phyloP scores from a whole-genome alignment of 495 filamentous ascomycete genomes.

The Daldinia childiae region DNA sequence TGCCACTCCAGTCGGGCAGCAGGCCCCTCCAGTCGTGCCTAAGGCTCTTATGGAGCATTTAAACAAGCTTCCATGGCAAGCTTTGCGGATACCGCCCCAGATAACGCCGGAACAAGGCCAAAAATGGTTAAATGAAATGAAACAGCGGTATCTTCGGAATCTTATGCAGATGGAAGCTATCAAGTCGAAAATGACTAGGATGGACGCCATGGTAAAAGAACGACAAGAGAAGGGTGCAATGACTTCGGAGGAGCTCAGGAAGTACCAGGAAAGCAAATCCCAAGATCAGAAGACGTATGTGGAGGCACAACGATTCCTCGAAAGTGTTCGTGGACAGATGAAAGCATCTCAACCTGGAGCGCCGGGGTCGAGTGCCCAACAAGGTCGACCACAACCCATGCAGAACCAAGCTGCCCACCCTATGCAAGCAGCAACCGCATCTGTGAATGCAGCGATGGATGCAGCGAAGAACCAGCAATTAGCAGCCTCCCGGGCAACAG shows the following conservation, averaged over 20 bases:
- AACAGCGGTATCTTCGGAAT: slow-evolving; percentile 46
- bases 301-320: slow-evolving; percentile 48
- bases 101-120: slow-evolving; percentile 37
- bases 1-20: slow-evolving; percentile 13
- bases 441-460: slow-evolving; percentile 61
- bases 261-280: slow-evolving; percentile 44
- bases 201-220: slow-evolving; percentile 48
- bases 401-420: slow-evolving; percentile 37
- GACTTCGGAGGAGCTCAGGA: slow-evolving; percentile 48
- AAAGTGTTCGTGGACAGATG: slow-evolving; percentile 47
- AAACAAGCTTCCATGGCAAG: slow-evolving; percentile 48
- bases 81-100: slow-evolving; percentile 32
- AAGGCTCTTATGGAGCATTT: slow-evolving; percentile 50
- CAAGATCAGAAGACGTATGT: slow-evolving; percentile 46
- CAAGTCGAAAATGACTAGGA: slow-evolving; percentile 28
- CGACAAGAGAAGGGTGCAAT: slow-evolving; percentile 46
- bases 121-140: slow-evolving; percentile 48
- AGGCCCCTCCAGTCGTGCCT: slow-evolving; percentile 28
- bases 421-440: slow-evolving; percentile 43
- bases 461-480: slow-evolving; percentile 63
- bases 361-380: slow-evolving; percentile 41
- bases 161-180: slow-evolving; percentile 51
- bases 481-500: slow-evolving; percentile 46
- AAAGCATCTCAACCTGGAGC: slow-evolving; percentile 18
- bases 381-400: slow-evolving; percentile 40